These are phyloP conservation scores for Salix udensis DNA, from an alignment of 345 rosid species.

Conservation along the genomic window DNA sequence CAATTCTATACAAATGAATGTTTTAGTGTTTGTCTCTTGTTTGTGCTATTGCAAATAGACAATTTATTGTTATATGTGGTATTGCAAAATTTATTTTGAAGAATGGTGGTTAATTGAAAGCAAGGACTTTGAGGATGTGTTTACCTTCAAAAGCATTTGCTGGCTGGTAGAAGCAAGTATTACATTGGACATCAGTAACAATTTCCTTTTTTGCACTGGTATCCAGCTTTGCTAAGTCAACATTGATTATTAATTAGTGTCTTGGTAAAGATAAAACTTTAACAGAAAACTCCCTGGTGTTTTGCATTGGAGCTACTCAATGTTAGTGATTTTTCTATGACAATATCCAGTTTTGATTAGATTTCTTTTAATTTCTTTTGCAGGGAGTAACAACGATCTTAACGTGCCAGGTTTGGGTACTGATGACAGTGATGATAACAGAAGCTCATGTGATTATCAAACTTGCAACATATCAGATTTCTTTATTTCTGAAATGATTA, in stretches of 20 bases:
- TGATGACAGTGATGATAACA: slow-evolving; percentile 36
- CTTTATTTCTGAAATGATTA: slow-evolving; percentile 58
- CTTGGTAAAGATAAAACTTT: background rate
- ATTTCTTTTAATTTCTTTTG: slow-evolving; percentile 2
- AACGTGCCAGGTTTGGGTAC: slow-evolving; percentile 28
- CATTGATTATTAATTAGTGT: background rate
- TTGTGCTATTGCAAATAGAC: background rate
- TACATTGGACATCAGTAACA: background rate
- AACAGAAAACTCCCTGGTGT: background rate
- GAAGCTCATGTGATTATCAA: slow-evolving; percentile 39
- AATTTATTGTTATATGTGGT: background rate
- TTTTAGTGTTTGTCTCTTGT: background rate
- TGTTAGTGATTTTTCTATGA: background rate
- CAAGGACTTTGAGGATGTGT: background rate
- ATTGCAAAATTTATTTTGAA: background rate
- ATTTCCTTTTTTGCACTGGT: background rate
- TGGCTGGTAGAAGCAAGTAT: background rate
- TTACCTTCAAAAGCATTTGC: background rate
- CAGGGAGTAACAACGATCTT: slow-evolving; percentile 28
- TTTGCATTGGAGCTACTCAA: background rate
- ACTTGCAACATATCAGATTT: slow-evolving; percentile 62
- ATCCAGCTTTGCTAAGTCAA: background rate
- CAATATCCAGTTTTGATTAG: background rate
- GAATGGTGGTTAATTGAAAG: background rate
- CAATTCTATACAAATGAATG: background rate